Base-by-base conservation (phyloP, 805 yeast species). In the Candida sithepensis region DNA sequence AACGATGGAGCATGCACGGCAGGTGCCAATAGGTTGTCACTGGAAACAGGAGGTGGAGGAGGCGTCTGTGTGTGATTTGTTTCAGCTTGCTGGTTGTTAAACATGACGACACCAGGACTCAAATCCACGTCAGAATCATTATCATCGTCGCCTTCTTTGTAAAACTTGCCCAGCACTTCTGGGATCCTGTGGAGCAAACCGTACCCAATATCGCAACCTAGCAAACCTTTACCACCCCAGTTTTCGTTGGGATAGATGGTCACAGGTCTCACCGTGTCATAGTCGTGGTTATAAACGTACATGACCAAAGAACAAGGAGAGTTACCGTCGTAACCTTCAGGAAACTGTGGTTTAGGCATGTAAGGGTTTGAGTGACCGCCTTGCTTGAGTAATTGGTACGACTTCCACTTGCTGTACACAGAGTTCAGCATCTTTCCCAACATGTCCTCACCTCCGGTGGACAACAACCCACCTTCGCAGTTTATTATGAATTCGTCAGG, bases 191-290 rank as follows among this genome's bases (percentile, higher is more conserved):
- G 98, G 43, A 92, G 70, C 44, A 86, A 74, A 0, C 99, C 99
- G 59, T 90, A 91, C 0, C 97, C 98, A 18, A 92, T 95, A 54
- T 91, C 96, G 68, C 97, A 90, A 2, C 99, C 99, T 33, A 92
- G 68, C 33, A 89, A 71, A 1, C 96, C 96, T 53, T 72, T 77
- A 14, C 91, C 89, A n/a, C 90, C 88, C 89, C 94, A 87, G 16
- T 70, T 65, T n/a, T 76, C 74, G n/a, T 76, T 70, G 2, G 88
- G 85, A 45, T 78, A 72, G n/a, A 91, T 88, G 0, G 87, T 82
- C 3, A 92, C 91, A 0, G 96, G 96, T 56, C 99, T 77, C 36
- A 89, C 83, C 13, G 85, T 75, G 61, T 92, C 94, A 59, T 81
- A 85, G 59, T 87, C 95, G 56, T 85, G 92, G 65, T 92, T 92